These are phyloP conservation scores for Wickerhamomyces bovis DNA, from an alignment of 805 yeast species.

Conservation along the genomic window DNA sequence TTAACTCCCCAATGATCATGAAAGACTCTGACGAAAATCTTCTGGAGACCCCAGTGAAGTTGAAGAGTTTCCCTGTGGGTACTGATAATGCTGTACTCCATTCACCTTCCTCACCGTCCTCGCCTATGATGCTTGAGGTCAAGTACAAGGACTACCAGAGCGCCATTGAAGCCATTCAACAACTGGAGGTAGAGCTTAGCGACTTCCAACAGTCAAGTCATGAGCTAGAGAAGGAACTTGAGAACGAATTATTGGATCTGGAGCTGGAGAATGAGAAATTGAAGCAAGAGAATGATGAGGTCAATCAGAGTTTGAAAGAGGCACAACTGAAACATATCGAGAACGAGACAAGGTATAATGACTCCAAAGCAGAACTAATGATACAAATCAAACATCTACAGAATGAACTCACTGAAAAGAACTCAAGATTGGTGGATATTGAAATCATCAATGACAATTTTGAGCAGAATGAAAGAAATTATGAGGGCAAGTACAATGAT, in stretches of 20 bases:
- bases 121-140: conserved; percentile 10
- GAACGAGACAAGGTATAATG: conserved; percentile 22
- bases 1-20: background rate
- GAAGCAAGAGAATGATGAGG: conserved; percentile 13
- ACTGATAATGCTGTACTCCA: background rate
- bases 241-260: conserved; percentile 32
- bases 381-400: conserved; percentile 21
- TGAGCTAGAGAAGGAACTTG: conserved; percentile 40
- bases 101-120: background rate
- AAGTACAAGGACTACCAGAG: conserved; percentile 24
- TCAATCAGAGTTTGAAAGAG: conserved; percentile 22
- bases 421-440: conserved; percentile 30
- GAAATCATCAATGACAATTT: conserved; percentile 39
- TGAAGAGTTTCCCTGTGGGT: background rate
- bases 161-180: conserved; percentile 32
- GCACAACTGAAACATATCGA: conserved; percentile 23
- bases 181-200: conserved; percentile 34
- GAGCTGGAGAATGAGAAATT: conserved; percentile 21
- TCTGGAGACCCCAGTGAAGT: background rate
- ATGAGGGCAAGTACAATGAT: conserved; percentile 28
- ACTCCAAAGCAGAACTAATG: conserved; percentile 16
- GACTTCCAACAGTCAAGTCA: conserved; percentile 39
- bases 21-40: background rate
- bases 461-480: conserved; percentile 35
- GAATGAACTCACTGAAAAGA: conserved; percentile 26